Evolutionary conservation across 352 stramenopile species (phyloP), one percentile per base, ranked within the genome.

Genomic region (Phytophthora pinifolia): DNA sequence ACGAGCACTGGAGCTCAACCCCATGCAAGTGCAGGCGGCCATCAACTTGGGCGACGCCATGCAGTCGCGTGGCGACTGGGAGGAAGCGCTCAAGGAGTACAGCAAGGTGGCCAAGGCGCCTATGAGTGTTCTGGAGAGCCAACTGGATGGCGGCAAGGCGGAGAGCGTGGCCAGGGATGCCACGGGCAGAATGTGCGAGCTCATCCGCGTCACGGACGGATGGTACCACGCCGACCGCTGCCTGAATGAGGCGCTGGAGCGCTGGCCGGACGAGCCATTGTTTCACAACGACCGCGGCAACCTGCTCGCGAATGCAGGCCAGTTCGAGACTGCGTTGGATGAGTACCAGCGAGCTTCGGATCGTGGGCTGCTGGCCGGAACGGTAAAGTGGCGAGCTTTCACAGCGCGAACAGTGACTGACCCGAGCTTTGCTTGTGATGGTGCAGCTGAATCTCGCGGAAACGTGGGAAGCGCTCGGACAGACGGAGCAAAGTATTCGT

Each of bases 211-310:
- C 13, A 74, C 74, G 0, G 69, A 88, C 1, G 70, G 73, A 3
- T 68, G 65, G 61, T 59, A 71, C 20, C 62, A 74, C 12, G 74
- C 76, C 15, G 74, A 90, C 17, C 63, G 59, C 10, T 91, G 83
- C 43, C 46, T 89, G 9, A 66, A 69, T 10, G 59, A 88, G 12
- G 70, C 76, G 1, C 57, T 83, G 8, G 43, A 58, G 42, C 62
- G 61, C 12, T 92, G 78, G 65, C 80, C 78, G 1, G 38, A 79
- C n/a, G 70, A 88, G 27, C 35, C 75, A 1, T 31, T 54, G 12
- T 88, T 91, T 54, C 67, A 71, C 36, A 82, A 86, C 52, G 78
- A 88, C 10, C 73, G 70, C 4, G 83, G 83, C 2, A 72, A 86
- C 36, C 54, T 89, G 51, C 39, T 89, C 12, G 45, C 81, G 0